Evolutionary conservation across 2,329 filamentous ascomycete genomes (phyloP).

Genomic region (Pseudocercospora eumusae): DNA sequence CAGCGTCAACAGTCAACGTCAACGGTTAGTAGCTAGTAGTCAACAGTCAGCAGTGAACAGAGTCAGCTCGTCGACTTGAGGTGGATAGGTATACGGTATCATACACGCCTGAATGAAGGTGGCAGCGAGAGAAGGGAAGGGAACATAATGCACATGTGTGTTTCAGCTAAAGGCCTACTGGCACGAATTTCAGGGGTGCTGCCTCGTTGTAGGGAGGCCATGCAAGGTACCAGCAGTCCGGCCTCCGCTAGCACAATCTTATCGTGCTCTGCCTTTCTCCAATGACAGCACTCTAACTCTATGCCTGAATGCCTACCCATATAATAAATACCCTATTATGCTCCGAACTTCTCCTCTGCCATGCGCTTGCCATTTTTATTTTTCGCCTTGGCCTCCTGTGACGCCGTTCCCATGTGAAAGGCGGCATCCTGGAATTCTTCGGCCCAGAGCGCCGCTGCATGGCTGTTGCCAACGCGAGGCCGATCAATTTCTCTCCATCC

Average conservation of each 20-base stretch:
- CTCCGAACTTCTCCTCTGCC: constrained; percentile 5
- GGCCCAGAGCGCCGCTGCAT: constrained; percentile 8
- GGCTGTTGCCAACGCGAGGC: neutral
- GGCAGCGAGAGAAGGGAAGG: neutral
- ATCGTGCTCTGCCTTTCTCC: neutral
- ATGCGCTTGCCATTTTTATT: neutral
- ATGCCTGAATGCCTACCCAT: neutral
- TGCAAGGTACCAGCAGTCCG: neutral
- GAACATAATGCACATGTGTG: neutral
- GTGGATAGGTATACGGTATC: too few relatives aligned
- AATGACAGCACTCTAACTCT: neutral
- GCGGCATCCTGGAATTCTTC: constrained; percentile 3
- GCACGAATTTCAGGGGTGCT: constrained; percentile 5
- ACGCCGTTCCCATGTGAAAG: neutral
- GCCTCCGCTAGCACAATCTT: neutral
- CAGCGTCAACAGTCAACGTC: too few relatives aligned
- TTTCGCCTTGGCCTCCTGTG: neutral
- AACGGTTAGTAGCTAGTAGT: too few relatives aligned
- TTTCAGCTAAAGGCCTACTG: constrained; percentile 8
- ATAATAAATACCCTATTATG: neutral
- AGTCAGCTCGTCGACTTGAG: too few relatives aligned
- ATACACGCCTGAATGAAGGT: too few relatives aligned
- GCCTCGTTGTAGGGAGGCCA: neutral
- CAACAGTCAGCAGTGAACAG: neutral
- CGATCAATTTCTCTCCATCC: too few relatives aligned